These are phyloP conservation scores for Trametes versicolor DNA, from an alignment of 1,284 basidiomycete genomes.

Conservation along the genomic window DNA sequence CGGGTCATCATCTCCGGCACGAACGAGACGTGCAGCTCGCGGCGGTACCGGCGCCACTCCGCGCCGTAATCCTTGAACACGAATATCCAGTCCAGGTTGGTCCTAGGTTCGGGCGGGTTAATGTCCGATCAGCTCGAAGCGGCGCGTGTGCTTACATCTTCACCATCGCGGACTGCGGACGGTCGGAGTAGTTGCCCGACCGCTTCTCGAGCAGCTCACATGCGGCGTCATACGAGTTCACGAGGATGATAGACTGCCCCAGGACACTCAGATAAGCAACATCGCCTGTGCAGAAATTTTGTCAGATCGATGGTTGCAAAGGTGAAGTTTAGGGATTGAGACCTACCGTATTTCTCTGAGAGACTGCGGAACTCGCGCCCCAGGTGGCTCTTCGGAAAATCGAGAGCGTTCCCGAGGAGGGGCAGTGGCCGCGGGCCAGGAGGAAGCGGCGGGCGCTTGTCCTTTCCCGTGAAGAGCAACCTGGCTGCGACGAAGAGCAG, in stretches of 20 bases:
- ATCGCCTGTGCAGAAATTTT: slow-evolving; percentile 53
- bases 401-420: slow-evolving; percentile 34
- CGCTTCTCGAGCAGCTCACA: slow-evolving; percentile 73
- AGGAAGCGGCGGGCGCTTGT: slow-evolving; percentile 14
- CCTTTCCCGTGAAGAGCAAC: neutral
- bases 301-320: neutral
- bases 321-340: neutral
- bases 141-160: slow-evolving; percentile 15
- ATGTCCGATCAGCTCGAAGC: neutral
- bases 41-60: slow-evolving; percentile 31
- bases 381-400: slow-evolving; percentile 29
- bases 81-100: slow-evolving; percentile 30
- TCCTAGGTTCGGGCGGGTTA: slow-evolving; percentile 8
- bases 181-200: slow-evolving; percentile 72
- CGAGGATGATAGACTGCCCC: slow-evolving; percentile 66
- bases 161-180: slow-evolving; percentile 51
- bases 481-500: neutral
- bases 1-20: slow-evolving; percentile 10
- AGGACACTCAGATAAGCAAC: slow-evolving; percentile 67
- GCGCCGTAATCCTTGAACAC: slow-evolving; percentile 28
- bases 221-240: slow-evolving; percentile 65
- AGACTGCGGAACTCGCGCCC: slow-evolving; percentile 16
- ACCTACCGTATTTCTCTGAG: slow-evolving; percentile 17
- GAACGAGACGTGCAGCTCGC: slow-evolving; percentile 27
- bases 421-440: slow-evolving; percentile 34